Evolutionary conservation across 306 rosid genomes (phyloP), one percentile per base, ranked within the genome.

Genomic region (Sicyos edulis): DNA sequence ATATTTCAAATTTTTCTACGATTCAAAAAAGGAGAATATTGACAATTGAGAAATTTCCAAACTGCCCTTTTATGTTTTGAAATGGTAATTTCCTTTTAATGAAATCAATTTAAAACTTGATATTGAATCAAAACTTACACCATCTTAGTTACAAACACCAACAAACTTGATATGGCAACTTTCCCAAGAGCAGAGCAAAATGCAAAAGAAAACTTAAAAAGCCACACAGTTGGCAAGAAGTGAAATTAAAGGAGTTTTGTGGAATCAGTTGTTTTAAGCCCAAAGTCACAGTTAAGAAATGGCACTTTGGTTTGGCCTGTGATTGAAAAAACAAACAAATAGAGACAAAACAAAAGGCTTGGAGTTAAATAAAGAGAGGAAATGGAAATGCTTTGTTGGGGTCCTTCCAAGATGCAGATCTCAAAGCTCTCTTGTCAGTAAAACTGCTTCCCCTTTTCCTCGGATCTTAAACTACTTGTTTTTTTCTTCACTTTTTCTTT

Each of bases 371-470:
- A 65, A 19, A 65, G 54, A 65, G 17, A 20, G 71, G 17, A 67
- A 26, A 26, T 26, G 71, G 17, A 67, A 26, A 26, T 26, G 29
- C 42, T 67, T 32, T 21, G 72, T 68, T 49, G 73, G 72, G 57
- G 57, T 21, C 73, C 73, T 68, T 68, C 57, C 37, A 68, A 68
- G 44, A 49, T 68, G 14, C 57, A 68, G 15, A 49, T 49, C 56
- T 67, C 72, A 67, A 67, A 67, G 56, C 56, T 45, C 56, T 45
- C 6, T 17, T 66, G 71, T 66, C 71, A 66, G 71, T 66, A 20
- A 45, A 64, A 44, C 54, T 20, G 34, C 19, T 10, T 34, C 32
- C 8, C 13, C 56, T 68, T 50, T 68, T 12, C 58, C 58, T 68
- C 22, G 73, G 73, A 68, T 49, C 73, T 67, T 67, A 67, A 67